Conservation (phyloP, 192 early-diverging fungal genomes). For the Paraglomus brasilianum region DNA sequence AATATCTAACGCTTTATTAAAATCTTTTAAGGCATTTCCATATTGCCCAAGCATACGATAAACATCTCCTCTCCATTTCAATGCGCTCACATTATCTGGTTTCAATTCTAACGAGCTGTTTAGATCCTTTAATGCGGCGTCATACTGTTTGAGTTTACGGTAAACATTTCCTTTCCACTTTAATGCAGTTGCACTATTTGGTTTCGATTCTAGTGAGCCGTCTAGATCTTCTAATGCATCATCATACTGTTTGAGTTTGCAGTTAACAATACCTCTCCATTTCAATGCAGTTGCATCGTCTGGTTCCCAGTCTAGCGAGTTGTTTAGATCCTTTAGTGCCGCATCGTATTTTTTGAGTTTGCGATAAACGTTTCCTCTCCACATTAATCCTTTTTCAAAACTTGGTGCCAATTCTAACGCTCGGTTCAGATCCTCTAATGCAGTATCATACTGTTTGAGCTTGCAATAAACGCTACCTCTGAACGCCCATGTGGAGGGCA, state of each 20-base stretch:
- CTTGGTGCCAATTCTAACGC: conserved; percentile 5
- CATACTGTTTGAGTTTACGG: not conserved
- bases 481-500: not conserved
- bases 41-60: not conserved
- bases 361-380: not conserved
- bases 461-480: not conserved
- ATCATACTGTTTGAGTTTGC: not conserved
- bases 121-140: conserved; percentile 16
- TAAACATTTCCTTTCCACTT: not conserved
- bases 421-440: conserved; percentile 13
- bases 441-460: not conserved
- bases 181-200: not conserved
- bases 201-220: not conserved
- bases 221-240: not conserved
- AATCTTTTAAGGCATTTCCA: not conserved
- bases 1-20: conserved; percentile 6
- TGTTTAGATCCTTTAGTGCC: not conserved
- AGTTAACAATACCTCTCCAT: not conserved
- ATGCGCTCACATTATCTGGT: not conserved
- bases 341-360: conserved; percentile 1
- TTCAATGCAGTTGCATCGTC: not conserved
- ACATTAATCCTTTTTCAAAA: not conserved
- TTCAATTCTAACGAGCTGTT: not conserved
- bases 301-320: not conserved
- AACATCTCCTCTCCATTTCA: not conserved